Conservation (phyloP, 768 basidiomycete genomes). For the Calocybe gangraenosa region DNA sequence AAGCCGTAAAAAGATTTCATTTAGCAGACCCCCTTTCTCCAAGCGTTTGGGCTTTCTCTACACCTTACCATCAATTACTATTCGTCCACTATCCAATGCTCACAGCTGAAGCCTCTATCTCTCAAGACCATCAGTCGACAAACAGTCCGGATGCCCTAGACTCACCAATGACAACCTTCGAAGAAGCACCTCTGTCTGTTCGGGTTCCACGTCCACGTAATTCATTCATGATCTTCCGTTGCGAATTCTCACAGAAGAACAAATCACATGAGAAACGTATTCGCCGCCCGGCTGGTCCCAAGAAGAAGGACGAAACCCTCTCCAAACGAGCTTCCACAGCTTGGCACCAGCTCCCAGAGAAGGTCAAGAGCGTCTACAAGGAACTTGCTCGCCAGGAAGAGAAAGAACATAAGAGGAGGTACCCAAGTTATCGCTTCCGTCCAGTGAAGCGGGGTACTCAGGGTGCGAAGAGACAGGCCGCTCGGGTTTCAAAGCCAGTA, state of each 20-base stretch:
- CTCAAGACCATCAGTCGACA: too few relatives aligned
- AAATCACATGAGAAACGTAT: constrained; percentile 31
- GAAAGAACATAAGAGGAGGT: constrained; percentile 47
- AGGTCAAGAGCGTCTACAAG: constrained; percentile 48
- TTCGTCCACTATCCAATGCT: too few relatives aligned
- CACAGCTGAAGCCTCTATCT: too few relatives aligned
- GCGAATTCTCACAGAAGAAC: constrained; percentile 53
- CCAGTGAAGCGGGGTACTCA: constrained; percentile 39
- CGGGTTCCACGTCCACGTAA: constrained; percentile 69
- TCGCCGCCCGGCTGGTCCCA: constrained; percentile 28
- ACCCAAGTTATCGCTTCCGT: constrained; percentile 64
- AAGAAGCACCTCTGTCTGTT: constrained; percentile 35
- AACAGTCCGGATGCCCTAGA: too few relatives aligned
- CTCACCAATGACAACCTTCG: constrained; percentile 22
- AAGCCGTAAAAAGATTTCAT: neutral
- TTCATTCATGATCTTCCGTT: constrained; percentile 71
- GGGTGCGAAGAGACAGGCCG: constrained; percentile 21
- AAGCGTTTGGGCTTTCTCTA: too few relatives aligned
- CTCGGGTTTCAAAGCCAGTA: constrained; percentile 15
- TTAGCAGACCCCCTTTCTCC: neutral
- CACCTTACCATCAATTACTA: too few relatives aligned
- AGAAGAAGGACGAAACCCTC: constrained; percentile 46
- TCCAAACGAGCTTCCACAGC: constrained; percentile 77
- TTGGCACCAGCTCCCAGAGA: constrained; percentile 56
- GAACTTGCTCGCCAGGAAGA: constrained; percentile 52